Conservation (phyloP, 257 asterid genomes). For the Primulina eburnea region DNA sequence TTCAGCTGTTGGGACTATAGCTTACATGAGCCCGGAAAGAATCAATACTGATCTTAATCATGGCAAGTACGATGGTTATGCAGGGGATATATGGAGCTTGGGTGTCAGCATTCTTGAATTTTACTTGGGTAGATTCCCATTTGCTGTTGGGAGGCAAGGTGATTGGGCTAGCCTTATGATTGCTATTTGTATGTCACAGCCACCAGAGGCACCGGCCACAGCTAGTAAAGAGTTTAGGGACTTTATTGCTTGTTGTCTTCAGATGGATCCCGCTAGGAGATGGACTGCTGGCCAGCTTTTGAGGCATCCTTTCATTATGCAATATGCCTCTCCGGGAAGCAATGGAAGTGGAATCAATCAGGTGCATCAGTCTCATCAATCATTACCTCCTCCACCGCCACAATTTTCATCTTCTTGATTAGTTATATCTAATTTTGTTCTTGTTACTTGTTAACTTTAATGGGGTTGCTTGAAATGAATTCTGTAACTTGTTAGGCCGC, state of each 20-base stretch:
- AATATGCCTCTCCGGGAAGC: slow-evolving; percentile 40
- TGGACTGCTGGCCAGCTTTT: slow-evolving; percentile 55
- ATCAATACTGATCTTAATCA: slow-evolving; percentile 88
- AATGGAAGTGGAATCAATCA: slow-evolving; percentile 26
- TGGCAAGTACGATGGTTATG: slow-evolving; percentile 77
- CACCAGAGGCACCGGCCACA: slow-evolving; percentile 72
- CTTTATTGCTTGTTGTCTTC: slow-evolving; percentile 57
- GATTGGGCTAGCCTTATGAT: slow-evolving; percentile 93
- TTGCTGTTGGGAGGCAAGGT: slow-evolving; percentile 73
- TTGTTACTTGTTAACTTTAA: slow-evolving; percentile 12
- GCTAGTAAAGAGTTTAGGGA: slow-evolving; percentile 70
- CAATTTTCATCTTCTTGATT: slow-evolving; percentile 55
- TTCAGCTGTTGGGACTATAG: slow-evolving; percentile 51
- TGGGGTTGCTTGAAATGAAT: slow-evolving; percentile 27
- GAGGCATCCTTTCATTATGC: slow-evolving; percentile 52
- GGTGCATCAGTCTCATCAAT: slow-evolving; percentile 51
- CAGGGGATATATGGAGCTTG: slow-evolving; percentile 91
- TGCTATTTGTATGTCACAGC: slow-evolving; percentile 89
- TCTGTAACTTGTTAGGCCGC: slow-evolving; percentile 20
- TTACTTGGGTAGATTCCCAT: slow-evolving; percentile 73
- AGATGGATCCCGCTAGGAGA: slow-evolving; percentile 49
- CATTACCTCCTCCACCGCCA: slow-evolving; percentile 70
- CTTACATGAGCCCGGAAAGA: slow-evolving; percentile 90
- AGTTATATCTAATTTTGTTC: slow-evolving; percentile 13
- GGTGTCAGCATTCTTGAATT: slow-evolving; percentile 90